phyloP scores from a whole-genome alignment of 179 eudicot species.

The Corrigiola litoralis region DNA sequence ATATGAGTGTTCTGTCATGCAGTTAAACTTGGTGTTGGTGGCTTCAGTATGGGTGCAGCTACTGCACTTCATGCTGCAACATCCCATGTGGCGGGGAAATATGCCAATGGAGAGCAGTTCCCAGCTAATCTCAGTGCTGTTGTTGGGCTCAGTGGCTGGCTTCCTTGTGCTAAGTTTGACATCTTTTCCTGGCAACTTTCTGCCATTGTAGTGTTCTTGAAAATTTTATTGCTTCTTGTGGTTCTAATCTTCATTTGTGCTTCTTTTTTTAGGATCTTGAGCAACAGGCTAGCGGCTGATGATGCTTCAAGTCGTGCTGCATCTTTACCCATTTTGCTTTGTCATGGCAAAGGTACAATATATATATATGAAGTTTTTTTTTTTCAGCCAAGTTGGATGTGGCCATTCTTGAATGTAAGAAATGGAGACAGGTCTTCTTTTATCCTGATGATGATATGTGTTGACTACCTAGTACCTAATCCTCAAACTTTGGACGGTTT shows the following conservation, averaged over 20 bases:
- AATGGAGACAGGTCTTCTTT: too few species aligned
- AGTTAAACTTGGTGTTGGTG: constrained; percentile 48
- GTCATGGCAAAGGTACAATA: constrained; percentile 48
- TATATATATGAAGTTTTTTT: background rate
- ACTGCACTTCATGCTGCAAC: constrained; percentile 38
- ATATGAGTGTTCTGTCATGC: constrained; percentile 10
- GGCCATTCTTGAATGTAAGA: background rate
- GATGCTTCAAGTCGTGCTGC: constrained; percentile 44
- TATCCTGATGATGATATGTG: too few species aligned
- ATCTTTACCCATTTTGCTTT: constrained; percentile 41
- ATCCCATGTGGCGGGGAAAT: constrained; percentile 33
- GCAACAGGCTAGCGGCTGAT: constrained; percentile 26
- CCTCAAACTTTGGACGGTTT: background rate
- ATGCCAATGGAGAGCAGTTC: constrained; percentile 33
- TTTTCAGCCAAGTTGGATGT: background rate
- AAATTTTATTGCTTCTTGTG: background rate
- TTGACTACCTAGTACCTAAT: too few species aligned
- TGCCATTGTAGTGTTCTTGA: background rate
- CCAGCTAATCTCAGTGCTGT: constrained; percentile 32
- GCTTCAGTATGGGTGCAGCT: constrained; percentile 56
- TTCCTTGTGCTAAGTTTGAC: constrained; percentile 43
- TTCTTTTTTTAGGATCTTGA: constrained; percentile 32
- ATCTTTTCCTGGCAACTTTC: background rate
- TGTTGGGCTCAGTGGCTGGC: constrained; percentile 56
- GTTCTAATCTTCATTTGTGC: constrained; percentile 2